Conservation (phyloP, 345 rosid species). For the Gossypium bickii region DNA sequence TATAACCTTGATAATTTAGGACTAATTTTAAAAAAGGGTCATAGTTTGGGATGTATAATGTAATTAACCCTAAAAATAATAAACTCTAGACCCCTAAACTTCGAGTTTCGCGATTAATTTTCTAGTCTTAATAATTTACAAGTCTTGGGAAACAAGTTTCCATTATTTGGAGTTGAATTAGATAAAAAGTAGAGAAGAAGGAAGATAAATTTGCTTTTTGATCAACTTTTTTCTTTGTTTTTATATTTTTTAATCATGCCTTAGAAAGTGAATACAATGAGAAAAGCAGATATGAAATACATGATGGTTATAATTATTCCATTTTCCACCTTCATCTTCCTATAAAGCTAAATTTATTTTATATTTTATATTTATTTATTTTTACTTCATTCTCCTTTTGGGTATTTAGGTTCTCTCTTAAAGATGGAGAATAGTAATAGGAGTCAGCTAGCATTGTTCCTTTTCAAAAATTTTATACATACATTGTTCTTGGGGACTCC, state of each 20-base stretch:
- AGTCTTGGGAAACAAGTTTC: conserved; percentile 40
- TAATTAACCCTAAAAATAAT: too few species aligned
- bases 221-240: conserved; percentile 48
- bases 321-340: conserved; percentile 39
- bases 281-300: conserved; percentile 68
- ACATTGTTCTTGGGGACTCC: not conserved
- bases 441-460: too few species aligned
- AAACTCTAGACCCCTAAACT: not conserved
- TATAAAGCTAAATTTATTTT: conserved; percentile 39
- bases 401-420: conserved; percentile 8
- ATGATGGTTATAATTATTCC: conserved; percentile 25
- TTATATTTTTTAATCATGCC: conserved; percentile 68
- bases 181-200: conserved; percentile 20
- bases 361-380: too few species aligned
- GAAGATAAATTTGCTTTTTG: conserved; percentile 27
- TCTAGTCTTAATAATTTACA: conserved; percentile 9
- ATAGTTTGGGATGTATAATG: too few species aligned
- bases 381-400: conserved; percentile 22
- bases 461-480: too few species aligned
- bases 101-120: not conserved
- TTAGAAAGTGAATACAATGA: conserved; percentile 74
- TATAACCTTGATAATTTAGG: too few species aligned
- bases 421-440: too few species aligned
- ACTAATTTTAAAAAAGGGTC: too few species aligned
- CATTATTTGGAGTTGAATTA: conserved; percentile 7